Percentiles rank a stretch among this genome's conserved stretches.
phyloP scores from a whole-genome alignment of 192 early-diverging fungal genomes.

The Phlyctochytrium bullatum region DNA sequence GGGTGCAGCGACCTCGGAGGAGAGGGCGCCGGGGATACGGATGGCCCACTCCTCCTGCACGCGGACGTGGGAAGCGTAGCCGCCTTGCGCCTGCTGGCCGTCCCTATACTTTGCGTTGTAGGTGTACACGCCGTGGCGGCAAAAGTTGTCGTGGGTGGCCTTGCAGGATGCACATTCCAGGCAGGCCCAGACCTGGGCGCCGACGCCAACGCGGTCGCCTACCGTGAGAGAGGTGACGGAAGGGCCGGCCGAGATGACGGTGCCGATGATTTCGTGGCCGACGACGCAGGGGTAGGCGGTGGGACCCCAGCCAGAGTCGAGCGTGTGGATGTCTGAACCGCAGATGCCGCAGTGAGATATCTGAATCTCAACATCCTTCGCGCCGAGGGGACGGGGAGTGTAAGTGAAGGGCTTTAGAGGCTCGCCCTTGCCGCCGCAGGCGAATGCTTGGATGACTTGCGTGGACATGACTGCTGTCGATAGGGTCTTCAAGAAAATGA shows the following conservation, averaged over 20 bases:
- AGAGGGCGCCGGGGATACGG: constrained; percentile 62
- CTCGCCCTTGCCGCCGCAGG: constrained; percentile 4
- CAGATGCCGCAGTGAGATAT: constrained; percentile 71
- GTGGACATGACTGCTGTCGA: background rate
- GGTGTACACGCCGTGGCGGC: constrained; percentile 20
- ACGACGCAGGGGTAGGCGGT: constrained; percentile 28
- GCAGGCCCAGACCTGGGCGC: constrained; percentile 28
- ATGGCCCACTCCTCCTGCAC: constrained; percentile 21
- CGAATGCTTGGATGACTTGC: background rate
- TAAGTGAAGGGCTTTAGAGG: constrained; percentile 32
- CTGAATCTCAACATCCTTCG: constrained; percentile 63
- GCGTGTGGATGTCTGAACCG: constrained; percentile 69
- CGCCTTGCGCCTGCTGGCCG: background rate
- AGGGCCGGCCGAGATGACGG: constrained; percentile 16
- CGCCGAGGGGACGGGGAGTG: constrained; percentile 24
- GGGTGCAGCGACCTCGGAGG: constrained; percentile 61
- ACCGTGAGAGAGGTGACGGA: constrained; percentile 23
- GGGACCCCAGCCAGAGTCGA: constrained; percentile 59
- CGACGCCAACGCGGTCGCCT: constrained; percentile 39
- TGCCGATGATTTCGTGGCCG: constrained; percentile 42
- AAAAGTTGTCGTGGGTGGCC: constrained; percentile 18
- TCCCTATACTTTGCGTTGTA: constrained; percentile 8
- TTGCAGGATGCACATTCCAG: constrained; percentile 27
- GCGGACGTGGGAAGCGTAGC: constrained; percentile 6
- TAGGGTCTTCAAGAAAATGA: no score